Base-by-base conservation (phyloP, 1,139 yeast genomes). In the Wickerhamomyces sp. region DNA sequence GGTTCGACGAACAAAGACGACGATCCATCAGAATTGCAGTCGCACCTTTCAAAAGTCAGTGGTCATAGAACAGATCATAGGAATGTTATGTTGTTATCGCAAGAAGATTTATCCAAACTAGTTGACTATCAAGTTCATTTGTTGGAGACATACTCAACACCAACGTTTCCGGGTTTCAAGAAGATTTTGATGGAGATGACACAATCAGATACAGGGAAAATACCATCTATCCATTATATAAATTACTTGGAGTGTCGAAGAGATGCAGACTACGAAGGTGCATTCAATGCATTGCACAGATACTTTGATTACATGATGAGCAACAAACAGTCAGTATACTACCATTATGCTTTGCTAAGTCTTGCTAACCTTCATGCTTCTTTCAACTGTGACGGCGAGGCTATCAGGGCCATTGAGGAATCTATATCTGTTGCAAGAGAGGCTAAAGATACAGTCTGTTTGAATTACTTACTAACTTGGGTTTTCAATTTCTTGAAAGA, bases 391-490 rank as follows among this genome's bases (percentile, higher is more conserved):
- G 78, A 77, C 44, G 72, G 70, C 19, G 86, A 85, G 44, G 95
- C 96, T 0, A 58, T 85, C 13, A 71, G 80, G 45, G 83, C 95
- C 1, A 83, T 88, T 5, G 87, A 83, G 45, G 96, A 88, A 53
- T 93, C 96, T 0, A 82, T 88, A 4, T 69, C 85, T 4, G 89
- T 88, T 2, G 96, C 96, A 0, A 65, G 96, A 47, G 96, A 88
- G 51, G 81, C 84, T 49, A 80, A 78, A 45, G 96, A 88, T 55
- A 69, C 75, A 40, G 64, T 70, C 11, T 85, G 95, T 15, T 64
- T 88, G 26, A 82, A 87, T 13, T 80, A 78, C 46, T 72, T 88
- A n/a, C 62, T 87, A 30, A 72, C 89, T 8, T 86, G 95, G 94
- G 64, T 87, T 1, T 78, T 78, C 51, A 74, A 79, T 42, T 84